Evolutionary conservation across 768 basidiomycete species (phyloP), one percentile per base, ranked within the genome.

Genomic region (Russula lepida): DNA sequence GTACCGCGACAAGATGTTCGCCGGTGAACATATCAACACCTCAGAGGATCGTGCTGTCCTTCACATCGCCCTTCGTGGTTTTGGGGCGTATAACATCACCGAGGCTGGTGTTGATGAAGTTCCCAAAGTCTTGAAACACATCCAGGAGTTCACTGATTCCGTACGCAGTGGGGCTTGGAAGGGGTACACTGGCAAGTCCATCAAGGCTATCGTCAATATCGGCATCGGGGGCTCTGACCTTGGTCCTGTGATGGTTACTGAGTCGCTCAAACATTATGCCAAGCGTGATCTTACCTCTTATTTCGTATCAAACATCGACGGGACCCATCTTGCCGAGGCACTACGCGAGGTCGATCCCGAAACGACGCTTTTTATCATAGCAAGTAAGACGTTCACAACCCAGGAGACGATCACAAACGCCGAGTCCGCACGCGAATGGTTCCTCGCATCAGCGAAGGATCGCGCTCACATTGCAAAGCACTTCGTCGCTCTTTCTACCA

Each of bases 351-450:
- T 89, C 74, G 80, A 98, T 73, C 88, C 92, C 1, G 94, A 98
- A 74, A 85, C 85, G 28, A 98, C 97, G 4, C 77, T 99, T 61
- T 98, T 98, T 81, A 95, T 98, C 77, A 88, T 98, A 69, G 95
- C 95, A n/a, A 87, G 84, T 73, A 98, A 99, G 82, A 98, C 97
- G 2, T 99, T 98, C 74, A 99, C 97, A 21, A 99, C 97, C 9
- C 95, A 99, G 76, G 97, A 99, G 80, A 98, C 95, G 19, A 98
- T 98, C 77, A 98, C 97, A 65, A 99, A 99, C 72, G 97, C 97
- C 41, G 89, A 91, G 74, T 88, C 83, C 48, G 97, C 97, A 13
- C 83, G 90, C 46, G 85, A 85, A 52, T 99, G 97, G 97, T 99
- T 99, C 88, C 79, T 98, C 56, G 70, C 76, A 21, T 73, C 76